Conservation (phyloP, 441 rosid genomes). For the Gossypium trilobum region DNA sequence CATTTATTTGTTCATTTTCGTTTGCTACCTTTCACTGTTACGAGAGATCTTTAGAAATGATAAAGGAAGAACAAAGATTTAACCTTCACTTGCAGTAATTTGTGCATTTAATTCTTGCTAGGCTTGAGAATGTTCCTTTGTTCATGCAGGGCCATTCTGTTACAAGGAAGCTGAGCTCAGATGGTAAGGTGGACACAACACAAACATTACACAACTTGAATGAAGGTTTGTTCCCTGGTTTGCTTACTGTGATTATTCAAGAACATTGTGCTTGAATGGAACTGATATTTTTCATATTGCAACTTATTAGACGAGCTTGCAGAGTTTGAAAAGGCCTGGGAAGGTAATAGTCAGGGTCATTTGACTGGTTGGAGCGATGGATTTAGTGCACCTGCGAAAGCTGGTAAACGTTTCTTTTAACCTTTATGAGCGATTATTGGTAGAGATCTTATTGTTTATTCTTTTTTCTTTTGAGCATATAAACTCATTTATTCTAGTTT, state of each 20-base stretch:
- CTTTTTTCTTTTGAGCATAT: neutral
- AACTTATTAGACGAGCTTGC: conserved; percentile 46
- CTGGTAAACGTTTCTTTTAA: conserved; percentile 26
- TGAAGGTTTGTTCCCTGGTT: conserved; percentile 42
- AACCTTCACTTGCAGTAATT: neutral
- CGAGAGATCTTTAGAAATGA: neutral
- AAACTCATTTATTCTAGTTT: neutral
- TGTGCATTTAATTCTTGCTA: neutral
- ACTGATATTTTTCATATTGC: conserved; percentile 3
- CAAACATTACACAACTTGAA: conserved; percentile 72
- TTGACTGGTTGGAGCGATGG: conserved; percentile 28
- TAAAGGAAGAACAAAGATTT: neutral
- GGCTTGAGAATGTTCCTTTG: conserved; percentile 12
- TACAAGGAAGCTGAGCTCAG: conserved; percentile 55
- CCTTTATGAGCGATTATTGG: neutral
- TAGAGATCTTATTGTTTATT: neutral
- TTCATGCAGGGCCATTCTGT: conserved; percentile 66
- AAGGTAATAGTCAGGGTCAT: conserved; percentile 30
- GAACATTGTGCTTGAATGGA: conserved; percentile 2
- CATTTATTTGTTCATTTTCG: neutral
- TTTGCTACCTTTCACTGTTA: neutral
- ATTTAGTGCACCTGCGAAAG: conserved; percentile 19
- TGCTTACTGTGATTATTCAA: conserved; percentile 7
- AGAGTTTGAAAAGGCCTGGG: conserved; percentile 66
- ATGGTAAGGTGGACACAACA: conserved; percentile 64